A percentile compares a stretch with the other conserved stretches of the same genome.
Conservation (phyloP, 1,139 yeast genomes). For the Scheffersomyces segobiensis region DNA sequence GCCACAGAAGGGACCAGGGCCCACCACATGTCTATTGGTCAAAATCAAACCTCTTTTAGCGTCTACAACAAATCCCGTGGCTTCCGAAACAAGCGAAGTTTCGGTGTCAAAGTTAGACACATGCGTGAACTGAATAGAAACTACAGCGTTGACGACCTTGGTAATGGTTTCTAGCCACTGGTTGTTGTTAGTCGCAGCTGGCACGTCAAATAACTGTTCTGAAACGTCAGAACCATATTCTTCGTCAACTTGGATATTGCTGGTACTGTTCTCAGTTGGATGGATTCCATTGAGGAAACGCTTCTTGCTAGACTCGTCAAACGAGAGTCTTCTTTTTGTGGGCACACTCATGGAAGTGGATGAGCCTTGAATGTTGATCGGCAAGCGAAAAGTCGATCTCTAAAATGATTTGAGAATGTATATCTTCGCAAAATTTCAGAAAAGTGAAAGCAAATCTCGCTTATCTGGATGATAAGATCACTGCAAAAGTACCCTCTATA, state of each 20-base stretch:
- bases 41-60: slow-evolving; percentile 75
- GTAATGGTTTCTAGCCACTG: slow-evolving; percentile 82
- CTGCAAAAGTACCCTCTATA: background rate
- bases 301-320: slow-evolving; percentile 5
- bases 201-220: slow-evolving; percentile 2
- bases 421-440: background rate
- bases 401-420: background rate
- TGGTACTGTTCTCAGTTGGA: background rate
- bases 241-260: background rate
- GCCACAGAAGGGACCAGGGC: slow-evolving; percentile 92
- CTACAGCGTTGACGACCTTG: slow-evolving; percentile 81
- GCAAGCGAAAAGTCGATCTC: background rate
- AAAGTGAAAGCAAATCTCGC: background rate
- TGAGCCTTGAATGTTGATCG: background rate
- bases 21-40: slow-evolving; percentile 93
- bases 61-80: slow-evolving; percentile 96
- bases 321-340: slow-evolving; percentile 16
- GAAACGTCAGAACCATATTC: background rate
- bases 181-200: slow-evolving; percentile 3
- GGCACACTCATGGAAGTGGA: slow-evolving; percentile 3
- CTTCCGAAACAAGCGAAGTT: slow-evolving; percentile 78
- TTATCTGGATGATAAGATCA: background rate
- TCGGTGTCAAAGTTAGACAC: slow-evolving; percentile 90
- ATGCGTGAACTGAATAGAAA: slow-evolving; percentile 85
- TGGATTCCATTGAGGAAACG: background rate